Base-by-base conservation (phyloP, 805 yeast species). In the Ogataea pilisensis region DNA sequence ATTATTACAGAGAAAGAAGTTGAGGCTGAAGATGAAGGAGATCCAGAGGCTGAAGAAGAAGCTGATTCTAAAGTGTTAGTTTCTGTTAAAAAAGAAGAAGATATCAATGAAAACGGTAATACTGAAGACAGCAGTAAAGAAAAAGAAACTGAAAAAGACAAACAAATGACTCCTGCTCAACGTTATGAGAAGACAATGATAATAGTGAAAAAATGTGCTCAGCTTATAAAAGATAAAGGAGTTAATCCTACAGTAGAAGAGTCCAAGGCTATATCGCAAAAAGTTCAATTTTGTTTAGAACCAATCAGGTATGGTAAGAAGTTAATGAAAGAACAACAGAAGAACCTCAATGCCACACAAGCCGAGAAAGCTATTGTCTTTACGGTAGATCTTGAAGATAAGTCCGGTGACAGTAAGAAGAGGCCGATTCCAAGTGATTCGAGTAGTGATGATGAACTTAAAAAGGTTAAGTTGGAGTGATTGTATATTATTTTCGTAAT, bases 181-280 rank as follows among this genome's bases (percentile, higher is more conserved):
- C 62, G 66, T n/a, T 72, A 68, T 43, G 75, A 74, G 8, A 64
- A 62, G 36, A 50, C 82, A 21, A 51, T 80, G 24, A 51, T 59
- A 6, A 58, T 75, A 0, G 66, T 85, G 18, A 60, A 64, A 41
- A 55, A 67, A 31, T 84, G 91, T 53, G 68, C 74, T 17, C 58
- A 55, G 3, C 45, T 66, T 9, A 70, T 84, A 5, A 67, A 69
- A 43, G 61, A 60, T 1, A 37, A 44, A n/a, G 55, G 68, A 1
- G 55, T 64, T 8, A 66, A 70, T 33, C 75, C 84, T 0, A 61
- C 79, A 2, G 68, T 76, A 33, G 85, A 82, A 38, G 82, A 76
- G 39, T 83, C 86, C 7, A 78, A 73, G 32, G 58, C 57, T 17
- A 79, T 83, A 22, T 86, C 81, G 39, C 78, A 76, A 34, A 83